A percentile compares a stretch with the other conserved stretches of the same genome.
Conservation (phyloP, 2,329 filamentous ascomycete species). For the Bretziella fagacearum region DNA sequence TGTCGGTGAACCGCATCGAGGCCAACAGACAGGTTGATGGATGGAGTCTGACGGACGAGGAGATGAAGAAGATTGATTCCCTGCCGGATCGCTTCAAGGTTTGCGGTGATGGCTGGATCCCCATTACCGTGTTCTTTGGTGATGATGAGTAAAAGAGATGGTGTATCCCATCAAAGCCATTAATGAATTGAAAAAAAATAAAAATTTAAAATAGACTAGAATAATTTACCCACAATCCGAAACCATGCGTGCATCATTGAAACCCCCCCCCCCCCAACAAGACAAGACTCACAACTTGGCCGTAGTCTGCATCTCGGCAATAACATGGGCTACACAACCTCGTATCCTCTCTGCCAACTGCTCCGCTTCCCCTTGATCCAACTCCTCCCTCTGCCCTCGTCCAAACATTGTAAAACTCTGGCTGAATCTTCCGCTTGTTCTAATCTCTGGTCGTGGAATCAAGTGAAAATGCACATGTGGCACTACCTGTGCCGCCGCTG, state of each 20-base stretch:
- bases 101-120: conserved; percentile 57
- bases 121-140: conserved; percentile 65
- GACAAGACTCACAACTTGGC: neutral
- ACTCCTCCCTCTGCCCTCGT: conserved; percentile 49
- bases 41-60: conserved; percentile 55
- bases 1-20: conserved; percentile 55
- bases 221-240: neutral
- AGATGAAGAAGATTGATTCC: conserved; percentile 49
- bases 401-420: conserved; percentile 75
- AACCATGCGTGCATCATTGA: neutral
- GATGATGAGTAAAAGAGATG: conserved; percentile 48
- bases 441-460: conserved; percentile 63
- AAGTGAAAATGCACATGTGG: conserved; percentile 91
- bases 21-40: conserved; percentile 60
- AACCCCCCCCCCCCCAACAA: neutral
- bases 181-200: conserved; percentile 4
- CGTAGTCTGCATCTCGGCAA: neutral
- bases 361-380: conserved; percentile 58
- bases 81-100: conserved; percentile 69
- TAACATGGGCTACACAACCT: conserved; percentile 25
- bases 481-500: conserved; percentile 78
- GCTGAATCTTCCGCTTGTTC: conserved; percentile 33
- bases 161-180: neutral
- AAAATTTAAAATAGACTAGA: conserved; percentile 10
- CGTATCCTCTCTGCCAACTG: conserved; percentile 40